These are phyloP conservation scores for Neurospora sublineolata DNA, from an alignment of 495 filamentous ascomycete genomes.

Conservation along the genomic window DNA sequence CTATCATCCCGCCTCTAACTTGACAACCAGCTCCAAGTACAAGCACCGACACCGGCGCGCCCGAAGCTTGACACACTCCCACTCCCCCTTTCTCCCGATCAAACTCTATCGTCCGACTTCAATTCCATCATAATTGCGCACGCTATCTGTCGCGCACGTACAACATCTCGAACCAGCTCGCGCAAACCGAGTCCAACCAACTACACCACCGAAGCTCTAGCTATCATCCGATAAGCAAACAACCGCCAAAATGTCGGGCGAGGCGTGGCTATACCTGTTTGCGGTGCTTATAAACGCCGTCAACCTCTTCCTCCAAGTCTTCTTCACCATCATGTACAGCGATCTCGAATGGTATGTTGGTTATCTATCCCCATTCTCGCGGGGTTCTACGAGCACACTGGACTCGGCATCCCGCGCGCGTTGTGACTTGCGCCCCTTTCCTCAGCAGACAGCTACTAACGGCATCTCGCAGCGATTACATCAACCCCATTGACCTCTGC, in stretches of 20 bases:
- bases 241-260: constrained; percentile 77
- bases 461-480: constrained; percentile 70
- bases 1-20: not conserved
- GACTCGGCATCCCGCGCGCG: not conserved
- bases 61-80: not conserved
- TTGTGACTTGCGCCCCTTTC: not conserved
- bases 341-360: constrained; percentile 82
- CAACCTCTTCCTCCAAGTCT: constrained; percentile 99
- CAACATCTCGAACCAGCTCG: not conserved
- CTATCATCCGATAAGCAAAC: not conserved
- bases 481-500: constrained; percentile 99
- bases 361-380: constrained; percentile 5
- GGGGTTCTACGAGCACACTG: not conserved
- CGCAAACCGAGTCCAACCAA: not conserved
- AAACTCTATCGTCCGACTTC: constrained; percentile 1
- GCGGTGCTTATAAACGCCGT: constrained; percentile 99
- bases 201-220: constrained; percentile 1
- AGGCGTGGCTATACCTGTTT: constrained; percentile 98
- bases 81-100: not conserved
- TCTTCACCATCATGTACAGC: constrained; percentile 99
- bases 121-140: not conserved
- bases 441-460: not conserved
- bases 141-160: not conserved
- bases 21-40: not conserved
- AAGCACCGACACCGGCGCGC: not conserved